Conservation (phyloP, 2,329 filamentous ascomycete species). For the Trichoderma sp. region DNA sequence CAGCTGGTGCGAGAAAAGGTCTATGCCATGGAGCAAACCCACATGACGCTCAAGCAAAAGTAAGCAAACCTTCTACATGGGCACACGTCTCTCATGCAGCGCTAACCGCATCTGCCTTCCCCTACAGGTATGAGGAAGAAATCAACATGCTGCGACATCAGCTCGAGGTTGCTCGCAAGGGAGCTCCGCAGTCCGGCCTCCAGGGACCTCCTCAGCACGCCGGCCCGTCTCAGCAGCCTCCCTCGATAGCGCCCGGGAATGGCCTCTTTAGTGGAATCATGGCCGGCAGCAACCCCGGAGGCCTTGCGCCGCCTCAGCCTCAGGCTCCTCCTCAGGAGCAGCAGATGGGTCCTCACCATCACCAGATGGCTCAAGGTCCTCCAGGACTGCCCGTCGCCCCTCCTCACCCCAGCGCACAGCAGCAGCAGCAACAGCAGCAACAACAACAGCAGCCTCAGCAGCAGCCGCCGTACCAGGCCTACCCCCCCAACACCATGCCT, state of each 20-base stretch:
- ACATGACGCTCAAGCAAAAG: constrained; percentile 88
- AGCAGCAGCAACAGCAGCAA: constrained; percentile 33
- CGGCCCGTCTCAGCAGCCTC: constrained; percentile 78
- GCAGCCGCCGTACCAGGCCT: constrained; percentile 62
- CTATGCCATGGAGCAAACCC: constrained; percentile 85
- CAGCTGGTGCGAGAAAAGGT: constrained; percentile 92
- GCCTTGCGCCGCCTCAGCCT: constrained; percentile 74
- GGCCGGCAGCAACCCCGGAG: constrained; percentile 80
- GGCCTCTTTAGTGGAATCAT: constrained; percentile 96
- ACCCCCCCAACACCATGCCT: constrained; percentile 69
- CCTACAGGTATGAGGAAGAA: constrained; percentile 83
- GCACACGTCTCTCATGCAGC: background rate
- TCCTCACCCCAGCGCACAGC: constrained; percentile 60
- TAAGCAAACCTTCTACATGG: constrained; percentile 45
- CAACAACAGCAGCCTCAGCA: constrained; percentile 43
- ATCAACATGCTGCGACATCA: constrained; percentile 82
- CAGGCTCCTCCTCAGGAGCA: constrained; percentile 69
- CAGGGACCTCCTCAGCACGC: constrained; percentile 70
- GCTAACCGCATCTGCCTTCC: constrained; percentile 17
- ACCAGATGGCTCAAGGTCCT: constrained; percentile 70
- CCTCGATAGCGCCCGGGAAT: constrained; percentile 85
- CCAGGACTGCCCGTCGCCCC: constrained; percentile 60
- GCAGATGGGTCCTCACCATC: constrained; percentile 48
- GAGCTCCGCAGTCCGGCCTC: constrained; percentile 56
- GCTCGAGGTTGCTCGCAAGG: constrained; percentile 71